phyloP scores from a whole-genome alignment of 139 green algal genomes.

The Coelastrella sp. region DNA sequence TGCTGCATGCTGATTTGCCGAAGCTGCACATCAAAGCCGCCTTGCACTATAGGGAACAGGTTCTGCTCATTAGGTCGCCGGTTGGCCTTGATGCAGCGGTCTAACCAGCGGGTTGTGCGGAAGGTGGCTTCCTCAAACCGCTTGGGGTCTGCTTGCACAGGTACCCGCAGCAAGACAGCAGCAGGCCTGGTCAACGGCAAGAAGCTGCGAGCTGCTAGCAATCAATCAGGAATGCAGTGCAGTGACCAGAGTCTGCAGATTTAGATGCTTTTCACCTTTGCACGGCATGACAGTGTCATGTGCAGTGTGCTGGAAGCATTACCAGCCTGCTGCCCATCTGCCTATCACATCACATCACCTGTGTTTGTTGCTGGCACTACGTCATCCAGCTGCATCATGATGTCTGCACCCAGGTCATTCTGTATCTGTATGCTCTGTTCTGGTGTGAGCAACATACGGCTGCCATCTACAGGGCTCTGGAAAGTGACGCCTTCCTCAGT shows the following conservation, averaged over 20 bases:
- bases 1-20: slow-evolving; percentile 76
- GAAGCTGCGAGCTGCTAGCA: no score
- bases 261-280: no score
- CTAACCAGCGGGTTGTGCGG: slow-evolving; percentile 92
- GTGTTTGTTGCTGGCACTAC: slow-evolving; percentile 86
- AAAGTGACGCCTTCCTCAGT: slow-evolving; percentile 93
- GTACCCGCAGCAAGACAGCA: not conserved
- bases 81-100: slow-evolving; percentile 96
- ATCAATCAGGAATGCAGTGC: no score
- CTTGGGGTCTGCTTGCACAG: slow-evolving; percentile 45
- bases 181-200: not conserved
- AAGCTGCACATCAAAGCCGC: slow-evolving; percentile 79
- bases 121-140: slow-evolving; percentile 95
- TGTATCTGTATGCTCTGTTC: slow-evolving; percentile 95
- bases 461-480: slow-evolving; percentile 86
- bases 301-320: no score
- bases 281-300: no score
- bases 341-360: not conserved
- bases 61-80: slow-evolving; percentile 85
- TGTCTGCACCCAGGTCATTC: slow-evolving; percentile 78
- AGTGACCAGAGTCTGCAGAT: no score
- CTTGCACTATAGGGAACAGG: slow-evolving; percentile 93
- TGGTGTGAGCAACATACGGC: slow-evolving; percentile 94
- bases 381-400: slow-evolving; percentile 89
- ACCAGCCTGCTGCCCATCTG: no score